These are phyloP conservation scores for Chlorella sp. DNA, from an alignment of 139 green algal genomes.

Conservation along the genomic window DNA sequence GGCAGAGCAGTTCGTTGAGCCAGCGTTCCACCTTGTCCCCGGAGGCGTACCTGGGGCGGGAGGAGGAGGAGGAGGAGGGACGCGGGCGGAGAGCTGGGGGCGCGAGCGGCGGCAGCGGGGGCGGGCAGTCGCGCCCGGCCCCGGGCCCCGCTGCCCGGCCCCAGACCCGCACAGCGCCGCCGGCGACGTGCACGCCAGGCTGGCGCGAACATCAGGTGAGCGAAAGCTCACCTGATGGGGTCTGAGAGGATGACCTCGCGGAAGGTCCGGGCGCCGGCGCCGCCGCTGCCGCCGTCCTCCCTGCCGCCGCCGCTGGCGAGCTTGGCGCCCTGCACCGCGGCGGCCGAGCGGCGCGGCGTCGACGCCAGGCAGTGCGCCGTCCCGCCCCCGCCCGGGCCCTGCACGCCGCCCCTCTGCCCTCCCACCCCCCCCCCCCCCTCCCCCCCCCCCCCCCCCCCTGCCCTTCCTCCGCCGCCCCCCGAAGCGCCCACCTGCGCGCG, in stretches of 20 bases:
- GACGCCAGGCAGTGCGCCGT: too few species aligned
- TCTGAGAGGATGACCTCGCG: conserved; percentile 90
- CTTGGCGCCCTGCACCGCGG: conserved; percentile 72
- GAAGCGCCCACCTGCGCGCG: conserved; percentile 45
- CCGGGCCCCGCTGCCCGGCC: too few species aligned
- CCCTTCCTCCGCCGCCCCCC: neutral
- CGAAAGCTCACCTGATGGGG: conserved; percentile 91
- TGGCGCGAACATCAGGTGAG: too few species aligned
- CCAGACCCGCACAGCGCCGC: too few species aligned
- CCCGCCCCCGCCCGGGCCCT: too few species aligned
- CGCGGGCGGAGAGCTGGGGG: neutral
- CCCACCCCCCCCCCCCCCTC: neutral
- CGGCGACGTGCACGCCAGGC: too few species aligned
- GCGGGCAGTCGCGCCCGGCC: too few species aligned
- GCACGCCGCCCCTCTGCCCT: too few species aligned
- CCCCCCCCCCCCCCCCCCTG: neutral
- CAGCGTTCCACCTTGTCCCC: conserved; percentile 92
- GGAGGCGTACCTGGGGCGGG: conserved; percentile 74
- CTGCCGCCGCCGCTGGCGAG: conserved; percentile 22
- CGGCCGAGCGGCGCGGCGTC: too few species aligned
- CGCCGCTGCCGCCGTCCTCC: conserved; percentile 8
- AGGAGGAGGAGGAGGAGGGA: neutral
- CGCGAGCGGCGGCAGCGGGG: neutral
- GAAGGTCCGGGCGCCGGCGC: conserved; percentile 70
- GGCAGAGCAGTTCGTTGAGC: conserved; percentile 93